A percentile compares a stretch with the other conserved stretches of the same genome.
Conservation (phyloP, 2,329 filamentous ascomycete genomes). For the Cladosporium phlei region DNA sequence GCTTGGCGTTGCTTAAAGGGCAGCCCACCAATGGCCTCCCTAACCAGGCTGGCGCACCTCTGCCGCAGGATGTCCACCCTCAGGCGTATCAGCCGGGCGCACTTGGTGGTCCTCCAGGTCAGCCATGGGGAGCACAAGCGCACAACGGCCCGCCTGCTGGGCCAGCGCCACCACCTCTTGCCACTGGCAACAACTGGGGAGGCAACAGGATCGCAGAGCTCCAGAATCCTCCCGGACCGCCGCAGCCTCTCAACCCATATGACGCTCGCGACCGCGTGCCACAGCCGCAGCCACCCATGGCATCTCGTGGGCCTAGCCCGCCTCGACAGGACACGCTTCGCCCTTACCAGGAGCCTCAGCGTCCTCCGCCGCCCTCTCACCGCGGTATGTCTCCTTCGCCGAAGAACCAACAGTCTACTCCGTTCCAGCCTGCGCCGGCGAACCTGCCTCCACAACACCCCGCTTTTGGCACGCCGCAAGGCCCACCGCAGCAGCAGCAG, state of each 20-base stretch:
- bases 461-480: slow-evolving; percentile 8
- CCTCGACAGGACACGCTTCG: slow-evolving; percentile 63
- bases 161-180: slow-evolving; percentile 54
- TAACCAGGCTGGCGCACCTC: slow-evolving; percentile 70
- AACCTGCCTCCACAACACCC: slow-evolving; percentile 41
- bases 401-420: slow-evolving; percentile 51
- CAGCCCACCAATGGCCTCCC: slow-evolving; percentile 64
- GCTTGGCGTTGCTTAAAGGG: slow-evolving; percentile 81
- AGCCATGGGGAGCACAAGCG: slow-evolving; percentile 81
- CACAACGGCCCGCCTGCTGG: slow-evolving; percentile 60
- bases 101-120: slow-evolving; percentile 70
- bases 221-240: slow-evolving; percentile 58
- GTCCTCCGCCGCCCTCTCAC: slow-evolving; percentile 47
- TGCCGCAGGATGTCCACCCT: slow-evolving; percentile 92
- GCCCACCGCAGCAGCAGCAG: slow-evolving; percentile 19
- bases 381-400: slow-evolving; percentile 55
- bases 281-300: slow-evolving; percentile 47
- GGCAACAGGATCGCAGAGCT: slow-evolving; percentile 71
- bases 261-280: slow-evolving; percentile 68
- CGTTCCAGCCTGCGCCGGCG: slow-evolving; percentile 47
- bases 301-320: slow-evolving; percentile 44
- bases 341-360: slow-evolving; percentile 40
- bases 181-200: slow-evolving; percentile 53
- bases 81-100: slow-evolving; percentile 84
- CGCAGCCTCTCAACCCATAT: slow-evolving; percentile 69